Evolutionary conservation across 495 filamentous ascomycete genomes (phyloP).

Genomic region (Xylaria telfairii): DNA sequence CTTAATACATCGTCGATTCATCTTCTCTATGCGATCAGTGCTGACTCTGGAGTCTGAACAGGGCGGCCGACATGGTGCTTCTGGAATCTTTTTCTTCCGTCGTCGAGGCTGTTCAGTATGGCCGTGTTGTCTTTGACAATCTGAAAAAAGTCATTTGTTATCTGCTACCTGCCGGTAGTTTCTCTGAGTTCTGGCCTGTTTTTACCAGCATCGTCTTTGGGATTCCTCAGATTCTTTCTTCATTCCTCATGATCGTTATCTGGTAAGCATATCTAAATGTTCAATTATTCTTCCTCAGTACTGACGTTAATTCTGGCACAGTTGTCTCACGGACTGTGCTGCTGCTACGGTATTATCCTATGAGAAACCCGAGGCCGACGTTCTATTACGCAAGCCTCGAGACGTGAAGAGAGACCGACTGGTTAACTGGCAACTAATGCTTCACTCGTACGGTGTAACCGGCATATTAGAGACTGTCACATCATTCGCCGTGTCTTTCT

Average conservation of each 20-base stretch:
- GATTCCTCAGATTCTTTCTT: constrained; percentile 68
- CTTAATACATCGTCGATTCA: background rate
- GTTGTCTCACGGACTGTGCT: constrained; percentile 73
- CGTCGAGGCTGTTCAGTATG: constrained; percentile 71
- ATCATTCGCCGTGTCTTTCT: constrained; percentile 70
- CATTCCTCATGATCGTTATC: constrained; percentile 74
- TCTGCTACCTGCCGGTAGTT: constrained; percentile 70
- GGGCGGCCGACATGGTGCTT: constrained; percentile 71
- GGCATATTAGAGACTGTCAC: constrained; percentile 64
- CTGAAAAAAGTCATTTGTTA: constrained; percentile 76
- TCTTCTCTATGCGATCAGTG: background rate
- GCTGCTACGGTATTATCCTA: constrained; percentile 71
- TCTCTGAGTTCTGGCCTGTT: constrained; percentile 75
- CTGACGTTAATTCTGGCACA: constrained; percentile 25
- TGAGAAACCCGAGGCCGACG: constrained; percentile 74
- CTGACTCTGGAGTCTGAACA: constrained; percentile 5
- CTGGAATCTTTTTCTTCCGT: constrained; percentile 70
- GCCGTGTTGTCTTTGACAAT: constrained; percentile 72
- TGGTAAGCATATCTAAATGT: constrained; percentile 36
- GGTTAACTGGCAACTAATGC: constrained; percentile 67
- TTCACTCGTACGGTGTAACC: constrained; percentile 68
- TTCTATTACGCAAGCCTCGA: constrained; percentile 65
- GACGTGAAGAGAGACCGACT: constrained; percentile 65
- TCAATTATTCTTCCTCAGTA: constrained; percentile 12
- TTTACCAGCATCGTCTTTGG: constrained; percentile 72